Conservation (phyloP, 345 rosid species). For the Chamaenerion angustifolium region DNA sequence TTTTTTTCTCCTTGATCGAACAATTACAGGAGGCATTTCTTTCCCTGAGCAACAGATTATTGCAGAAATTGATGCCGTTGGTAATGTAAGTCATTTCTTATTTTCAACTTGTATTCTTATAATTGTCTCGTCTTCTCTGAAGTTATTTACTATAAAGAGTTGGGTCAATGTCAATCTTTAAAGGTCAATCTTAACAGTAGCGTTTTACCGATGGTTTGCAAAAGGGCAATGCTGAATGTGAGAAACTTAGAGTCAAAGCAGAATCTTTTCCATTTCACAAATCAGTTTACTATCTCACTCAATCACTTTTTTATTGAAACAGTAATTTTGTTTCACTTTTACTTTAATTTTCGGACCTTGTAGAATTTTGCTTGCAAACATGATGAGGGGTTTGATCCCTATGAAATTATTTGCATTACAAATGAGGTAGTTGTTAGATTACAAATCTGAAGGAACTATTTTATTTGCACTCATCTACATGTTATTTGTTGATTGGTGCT, state of each 20-base stretch:
- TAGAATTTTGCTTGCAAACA: too few species aligned
- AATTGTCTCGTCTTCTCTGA: neutral
- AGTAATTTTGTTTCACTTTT: too few species aligned
- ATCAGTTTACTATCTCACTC: too few species aligned
- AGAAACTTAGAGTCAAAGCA: too few species aligned
- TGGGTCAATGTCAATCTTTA: neutral
- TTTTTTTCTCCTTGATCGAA: constrained; percentile 1
- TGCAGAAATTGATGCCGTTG: constrained; percentile 17
- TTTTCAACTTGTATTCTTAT: neutral
- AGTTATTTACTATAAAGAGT: neutral
- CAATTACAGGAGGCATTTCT: constrained; percentile 36
- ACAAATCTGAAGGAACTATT: neutral
- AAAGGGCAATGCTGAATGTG: too few species aligned
- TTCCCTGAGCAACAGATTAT: constrained; percentile 23
- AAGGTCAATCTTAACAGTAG: neutral
- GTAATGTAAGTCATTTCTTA: constrained; percentile 28
- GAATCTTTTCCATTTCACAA: too few species aligned
- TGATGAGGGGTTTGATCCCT: too few species aligned
- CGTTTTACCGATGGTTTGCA: too few species aligned
- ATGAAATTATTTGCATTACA: too few species aligned
- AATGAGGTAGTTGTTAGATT: too few species aligned
- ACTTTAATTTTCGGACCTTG: too few species aligned
- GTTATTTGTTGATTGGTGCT: constrained; percentile 5
- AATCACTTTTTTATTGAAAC: too few species aligned
- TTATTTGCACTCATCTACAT: constrained; percentile 11